Conservation (phyloP, 805 yeast species). For the Candida cerambycidarum region DNA sequence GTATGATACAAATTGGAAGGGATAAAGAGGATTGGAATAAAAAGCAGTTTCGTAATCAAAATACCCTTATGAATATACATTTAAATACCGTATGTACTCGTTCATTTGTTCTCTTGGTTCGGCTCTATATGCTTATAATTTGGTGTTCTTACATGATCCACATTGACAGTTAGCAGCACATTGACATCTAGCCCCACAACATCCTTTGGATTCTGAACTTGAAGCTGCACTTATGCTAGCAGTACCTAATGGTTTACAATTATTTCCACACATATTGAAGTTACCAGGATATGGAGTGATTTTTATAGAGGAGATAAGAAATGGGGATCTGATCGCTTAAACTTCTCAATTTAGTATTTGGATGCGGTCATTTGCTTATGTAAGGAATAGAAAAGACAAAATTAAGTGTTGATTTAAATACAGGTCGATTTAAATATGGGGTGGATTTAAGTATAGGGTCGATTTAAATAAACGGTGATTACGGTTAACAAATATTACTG, state of each 20-base stretch:
- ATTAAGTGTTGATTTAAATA: neutral
- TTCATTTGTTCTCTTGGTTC: too few relatives aligned
- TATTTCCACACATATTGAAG: slow-evolving; percentile 20
- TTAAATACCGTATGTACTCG: too few relatives aligned
- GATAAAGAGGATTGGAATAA: too few relatives aligned
- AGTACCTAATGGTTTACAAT: slow-evolving; percentile 3
- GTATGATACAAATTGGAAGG: neutral
- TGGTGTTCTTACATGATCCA: slow-evolving; percentile 43
- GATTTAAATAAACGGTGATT: too few relatives aligned
- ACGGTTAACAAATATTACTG: too few relatives aligned
- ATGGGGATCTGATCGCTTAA: too few relatives aligned
- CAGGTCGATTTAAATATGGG: too few relatives aligned
- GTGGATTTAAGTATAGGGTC: too few relatives aligned
- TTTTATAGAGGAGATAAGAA: neutral
- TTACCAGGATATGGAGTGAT: neutral
- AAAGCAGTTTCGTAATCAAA: too few relatives aligned
- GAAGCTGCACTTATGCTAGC: slow-evolving; percentile 1
- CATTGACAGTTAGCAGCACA: slow-evolving; percentile 43
- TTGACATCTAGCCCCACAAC: slow-evolving; percentile 41
- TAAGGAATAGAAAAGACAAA: neutral
- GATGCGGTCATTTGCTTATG: neutral
- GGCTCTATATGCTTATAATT: slow-evolving; percentile 25
- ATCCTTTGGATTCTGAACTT: slow-evolving; percentile 13
- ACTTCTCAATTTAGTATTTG: neutral
- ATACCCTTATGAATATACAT: too few relatives aligned